phyloP scores from a whole-genome alignment of 495 filamentous ascomycete genomes.

The Penicillium steckii region DNA sequence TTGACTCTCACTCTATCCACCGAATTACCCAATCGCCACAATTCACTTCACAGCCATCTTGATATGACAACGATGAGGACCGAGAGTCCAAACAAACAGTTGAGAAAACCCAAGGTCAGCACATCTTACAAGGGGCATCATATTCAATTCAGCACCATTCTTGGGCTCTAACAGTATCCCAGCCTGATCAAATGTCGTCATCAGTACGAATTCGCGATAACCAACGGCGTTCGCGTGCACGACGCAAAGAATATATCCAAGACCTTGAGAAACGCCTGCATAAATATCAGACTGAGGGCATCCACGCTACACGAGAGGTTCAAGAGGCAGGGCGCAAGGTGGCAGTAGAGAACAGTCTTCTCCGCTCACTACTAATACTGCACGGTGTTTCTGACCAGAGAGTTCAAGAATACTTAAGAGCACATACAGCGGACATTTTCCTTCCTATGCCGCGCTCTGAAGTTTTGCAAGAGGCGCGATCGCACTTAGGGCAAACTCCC shows the following conservation, averaged over 20 bases:
- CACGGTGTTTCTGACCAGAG: conserved; percentile 11
- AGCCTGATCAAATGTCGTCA: conserved; percentile 7
- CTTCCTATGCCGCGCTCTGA: conserved; percentile 4
- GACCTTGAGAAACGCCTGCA: conserved; percentile 60
- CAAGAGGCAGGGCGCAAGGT: conserved; percentile 64
- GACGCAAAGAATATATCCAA: conserved; percentile 66
- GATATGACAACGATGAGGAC: not conserved
- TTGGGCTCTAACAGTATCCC: not conserved
- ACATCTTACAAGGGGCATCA: not conserved
- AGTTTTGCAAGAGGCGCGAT: conserved; percentile 1
- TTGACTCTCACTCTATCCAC: not conserved
- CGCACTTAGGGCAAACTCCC: not conserved
- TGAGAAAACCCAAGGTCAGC: not conserved
- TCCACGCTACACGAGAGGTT: conserved; percentile 59
- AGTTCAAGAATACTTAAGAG: conserved; percentile 14
- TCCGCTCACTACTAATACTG: conserved; percentile 48
- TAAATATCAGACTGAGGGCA: conserved; percentile 53
- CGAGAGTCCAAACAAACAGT: not conserved
- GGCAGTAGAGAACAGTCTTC: conserved; percentile 58
- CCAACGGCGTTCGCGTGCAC: conserved; percentile 68
- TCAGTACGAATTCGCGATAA: conserved; percentile 53
- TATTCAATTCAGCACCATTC: not conserved
- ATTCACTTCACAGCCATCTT: not conserved
- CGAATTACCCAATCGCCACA: not conserved
- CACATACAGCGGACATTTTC: conserved; percentile 6